Conservation (phyloP, 2,329 filamentous ascomycete genomes). For the Colletotrichum lupini region DNA sequence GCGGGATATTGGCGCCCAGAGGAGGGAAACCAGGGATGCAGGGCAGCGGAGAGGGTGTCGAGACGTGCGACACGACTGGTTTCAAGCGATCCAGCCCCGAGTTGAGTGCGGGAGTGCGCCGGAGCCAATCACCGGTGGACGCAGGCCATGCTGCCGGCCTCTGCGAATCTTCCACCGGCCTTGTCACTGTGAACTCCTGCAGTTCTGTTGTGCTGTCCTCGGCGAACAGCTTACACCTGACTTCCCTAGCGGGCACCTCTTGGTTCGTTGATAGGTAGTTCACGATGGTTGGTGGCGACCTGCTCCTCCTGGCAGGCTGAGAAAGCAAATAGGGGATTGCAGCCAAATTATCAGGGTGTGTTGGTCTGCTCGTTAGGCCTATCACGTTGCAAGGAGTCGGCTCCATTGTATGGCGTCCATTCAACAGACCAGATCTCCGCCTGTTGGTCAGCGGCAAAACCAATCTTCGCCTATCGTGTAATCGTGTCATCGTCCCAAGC, state of each 20-base stretch:
- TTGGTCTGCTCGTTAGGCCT: slow-evolving; percentile 8
- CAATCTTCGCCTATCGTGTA: slow-evolving; percentile 22
- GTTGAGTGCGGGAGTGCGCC: slow-evolving; percentile 10
- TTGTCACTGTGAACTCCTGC: neutral
- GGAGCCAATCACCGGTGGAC: slow-evolving; percentile 27
- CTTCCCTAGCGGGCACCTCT: neutral
- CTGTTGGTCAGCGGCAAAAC: slow-evolving; percentile 6
- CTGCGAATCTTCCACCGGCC: slow-evolving; percentile 1
- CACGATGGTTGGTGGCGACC: slow-evolving; percentile 17
- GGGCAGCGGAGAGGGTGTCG: slow-evolving; percentile 29
- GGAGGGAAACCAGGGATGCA: slow-evolving; percentile 24
- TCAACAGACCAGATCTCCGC: neutral
- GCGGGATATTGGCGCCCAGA: slow-evolving; percentile 24
- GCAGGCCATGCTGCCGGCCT: slow-evolving; percentile 1
- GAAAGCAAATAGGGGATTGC: slow-evolving; percentile 9
- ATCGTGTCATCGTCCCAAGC: neutral
- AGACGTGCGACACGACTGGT: slow-evolving; percentile 36
- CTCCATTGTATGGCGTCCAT: neutral
- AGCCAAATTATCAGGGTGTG: slow-evolving; percentile 4
- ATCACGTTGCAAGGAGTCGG: neutral
- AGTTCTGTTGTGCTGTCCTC: slow-evolving; percentile 5
- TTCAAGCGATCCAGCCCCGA: slow-evolving; percentile 32
- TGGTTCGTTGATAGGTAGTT: neutral
- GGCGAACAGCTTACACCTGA: neutral
- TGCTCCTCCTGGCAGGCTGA: slow-evolving; percentile 7